These are phyloP conservation scores for Cryphonectria carpinicola DNA, from an alignment of 2,329 filamentous ascomycete genomes.

Conservation along the genomic window DNA sequence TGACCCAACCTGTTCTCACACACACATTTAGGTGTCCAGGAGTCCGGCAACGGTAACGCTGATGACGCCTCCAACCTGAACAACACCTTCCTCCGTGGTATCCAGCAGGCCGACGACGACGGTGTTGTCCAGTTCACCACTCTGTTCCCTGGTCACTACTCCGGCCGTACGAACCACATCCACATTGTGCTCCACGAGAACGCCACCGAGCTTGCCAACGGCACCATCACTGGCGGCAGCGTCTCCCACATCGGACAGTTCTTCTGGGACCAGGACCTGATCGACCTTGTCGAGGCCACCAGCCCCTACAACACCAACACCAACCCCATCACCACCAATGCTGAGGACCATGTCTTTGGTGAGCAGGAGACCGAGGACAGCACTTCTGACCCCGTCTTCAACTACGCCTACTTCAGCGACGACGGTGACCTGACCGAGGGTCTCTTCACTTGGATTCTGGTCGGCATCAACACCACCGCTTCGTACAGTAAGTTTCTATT, in stretches of 20 bases:
- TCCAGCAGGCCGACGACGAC: conserved; percentile 45
- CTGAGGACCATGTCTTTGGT: conserved; percentile 46
- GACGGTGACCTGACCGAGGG: conserved; percentile 50
- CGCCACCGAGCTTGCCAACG: conserved; percentile 48
- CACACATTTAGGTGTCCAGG: conserved; percentile 30
- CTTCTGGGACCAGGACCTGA: conserved; percentile 22
- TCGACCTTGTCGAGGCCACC: conserved; percentile 9
- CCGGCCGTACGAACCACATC: conserved; percentile 44
- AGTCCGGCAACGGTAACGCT: conserved; percentile 35
- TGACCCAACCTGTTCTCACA: not conserved
- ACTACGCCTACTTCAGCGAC: conserved; percentile 57
- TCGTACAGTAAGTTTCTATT: conserved; percentile 29
- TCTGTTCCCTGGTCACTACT: conserved; percentile 51
- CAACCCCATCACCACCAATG: conserved; percentile 48
- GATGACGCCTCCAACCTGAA: conserved; percentile 39
- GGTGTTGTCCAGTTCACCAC: conserved; percentile 48
- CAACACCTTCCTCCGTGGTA: conserved; percentile 48
- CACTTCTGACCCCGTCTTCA: conserved; percentile 50
- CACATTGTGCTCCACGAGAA: conserved; percentile 39
- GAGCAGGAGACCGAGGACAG: conserved; percentile 39
- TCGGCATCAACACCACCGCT: conserved; percentile 49
- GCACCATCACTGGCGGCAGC: conserved; percentile 46
- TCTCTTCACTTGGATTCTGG: conserved; percentile 54
- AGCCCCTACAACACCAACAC: conserved; percentile 39
- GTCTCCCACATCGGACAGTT: conserved; percentile 20